Percentiles rank a stretch among this genome's conserved stretches.
phyloP scores from a whole-genome alignment of 345 rosid species.

The Eucalyptus marginata region DNA sequence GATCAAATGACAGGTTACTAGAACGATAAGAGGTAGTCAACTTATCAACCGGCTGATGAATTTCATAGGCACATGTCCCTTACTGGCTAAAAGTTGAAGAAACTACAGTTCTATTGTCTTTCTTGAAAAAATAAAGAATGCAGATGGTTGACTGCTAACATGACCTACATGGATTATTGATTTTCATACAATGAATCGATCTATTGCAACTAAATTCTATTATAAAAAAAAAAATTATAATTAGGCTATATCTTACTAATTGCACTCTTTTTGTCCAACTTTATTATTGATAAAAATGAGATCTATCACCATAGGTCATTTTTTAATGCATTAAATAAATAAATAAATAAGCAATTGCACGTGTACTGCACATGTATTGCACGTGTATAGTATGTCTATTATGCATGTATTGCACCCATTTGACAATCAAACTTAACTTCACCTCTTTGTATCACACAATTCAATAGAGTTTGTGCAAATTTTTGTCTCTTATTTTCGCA shows the following conservation, averaged over 20 bases:
- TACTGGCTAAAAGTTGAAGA: no score
- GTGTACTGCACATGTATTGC: neutral
- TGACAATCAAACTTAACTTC: neutral
- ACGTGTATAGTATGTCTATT: neutral
- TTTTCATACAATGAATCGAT: neutral
- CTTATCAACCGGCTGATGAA: neutral
- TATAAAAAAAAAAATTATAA: no score
- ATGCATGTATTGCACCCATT: neutral
- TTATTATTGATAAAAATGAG: neutral
- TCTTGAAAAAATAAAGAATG: no score
- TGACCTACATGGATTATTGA: neutral
- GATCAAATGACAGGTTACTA: neutral
- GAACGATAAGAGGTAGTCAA: neutral
- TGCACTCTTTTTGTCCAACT: neutral
- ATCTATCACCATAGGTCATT: no score
- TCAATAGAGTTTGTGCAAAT: neutral
- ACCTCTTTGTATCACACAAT: neutral
- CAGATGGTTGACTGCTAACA: neutral
- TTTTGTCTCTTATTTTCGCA: neutral
- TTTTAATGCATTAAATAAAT: neutral
- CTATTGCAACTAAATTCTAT: neutral
- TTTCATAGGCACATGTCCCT: neutral
- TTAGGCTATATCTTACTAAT: neutral
- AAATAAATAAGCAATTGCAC: neutral
- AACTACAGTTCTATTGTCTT: no score